These are phyloP conservation scores for Afroboletus lepidellus DNA, from an alignment of 1,284 basidiomycete genomes.

Conservation along the genomic window DNA sequence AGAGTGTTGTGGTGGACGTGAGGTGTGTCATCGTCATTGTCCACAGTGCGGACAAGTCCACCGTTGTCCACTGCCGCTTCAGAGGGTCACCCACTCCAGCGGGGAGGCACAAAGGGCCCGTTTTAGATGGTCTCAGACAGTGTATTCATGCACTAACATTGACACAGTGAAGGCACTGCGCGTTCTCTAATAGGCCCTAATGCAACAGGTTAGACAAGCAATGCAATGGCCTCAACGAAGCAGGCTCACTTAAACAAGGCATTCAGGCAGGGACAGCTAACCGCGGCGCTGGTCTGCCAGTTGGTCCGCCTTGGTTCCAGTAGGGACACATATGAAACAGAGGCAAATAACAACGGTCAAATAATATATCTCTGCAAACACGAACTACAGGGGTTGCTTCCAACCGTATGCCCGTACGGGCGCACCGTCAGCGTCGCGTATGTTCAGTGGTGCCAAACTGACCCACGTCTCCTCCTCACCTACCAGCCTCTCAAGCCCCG, in stretches of 20 bases:
- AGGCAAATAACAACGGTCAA: background rate
- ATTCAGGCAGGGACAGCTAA: no score
- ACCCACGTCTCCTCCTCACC: conserved; percentile 40
- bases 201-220: background rate
- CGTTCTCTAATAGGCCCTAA: background rate
- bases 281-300: no score
- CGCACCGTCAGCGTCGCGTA: conserved; percentile 60
- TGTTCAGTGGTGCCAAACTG: conserved; percentile 54
- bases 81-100: background rate
- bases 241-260: conserved; percentile 9
- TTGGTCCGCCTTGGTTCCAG: conserved; percentile 10
- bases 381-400: conserved; percentile 14
- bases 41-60: conserved; percentile 5
- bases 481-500: conserved; percentile 43
- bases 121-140: conserved; percentile 9
- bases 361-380: no score
- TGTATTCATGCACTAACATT: background rate
- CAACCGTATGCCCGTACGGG: conserved; percentile 65
- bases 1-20: conserved; percentile 5
- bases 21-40: conserved; percentile 21
- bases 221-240: background rate
- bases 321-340: background rate
- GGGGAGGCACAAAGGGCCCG: background rate
- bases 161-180: background rate
- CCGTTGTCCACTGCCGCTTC: conserved; percentile 1